A percentile compares a stretch with the other conserved stretches of the same genome.
Conservation (phyloP, 208 protist species). For the Leishmania braziliensis region DNA sequence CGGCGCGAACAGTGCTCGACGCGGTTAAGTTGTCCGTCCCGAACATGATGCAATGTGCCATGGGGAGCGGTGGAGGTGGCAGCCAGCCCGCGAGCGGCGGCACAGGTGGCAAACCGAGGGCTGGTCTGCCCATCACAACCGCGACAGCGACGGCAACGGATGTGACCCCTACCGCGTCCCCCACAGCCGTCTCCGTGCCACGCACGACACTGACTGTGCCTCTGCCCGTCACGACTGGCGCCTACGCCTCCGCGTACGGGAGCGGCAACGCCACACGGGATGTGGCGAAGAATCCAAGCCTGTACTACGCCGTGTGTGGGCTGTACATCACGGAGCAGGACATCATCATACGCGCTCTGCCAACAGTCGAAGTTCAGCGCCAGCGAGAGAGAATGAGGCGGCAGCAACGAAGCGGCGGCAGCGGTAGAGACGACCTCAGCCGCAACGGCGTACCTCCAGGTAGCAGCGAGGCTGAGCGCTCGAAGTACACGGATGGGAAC, state of each 20-base stretch:
- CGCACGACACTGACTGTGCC: not conserved
- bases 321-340: constrained; percentile 44
- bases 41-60: not conserved
- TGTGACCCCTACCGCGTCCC: not conserved
- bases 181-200: not conserved
- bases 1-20: constrained; percentile 9
- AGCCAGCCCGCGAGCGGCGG: not conserved
- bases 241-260: not conserved
- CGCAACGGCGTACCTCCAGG: not conserved
- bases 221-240: not conserved
- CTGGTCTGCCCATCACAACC: not conserved
- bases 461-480: not conserved
- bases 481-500: not conserved
- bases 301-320: constrained; percentile 36
- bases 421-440: not conserved
- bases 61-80: not conserved
- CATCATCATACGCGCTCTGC: constrained; percentile 26
- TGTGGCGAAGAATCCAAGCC: constrained; percentile 20
- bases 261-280: constrained; percentile 11
- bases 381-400: constrained; percentile 7
- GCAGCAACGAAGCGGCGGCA: not conserved
- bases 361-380: constrained; percentile 23
- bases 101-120: not conserved
- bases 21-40: constrained; percentile 3
- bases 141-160: not conserved